Percentiles rank a stretch among this genome's conserved stretches.
Conservation (phyloP, 129 eudicot genomes). For the Lactuca saligna region DNA sequence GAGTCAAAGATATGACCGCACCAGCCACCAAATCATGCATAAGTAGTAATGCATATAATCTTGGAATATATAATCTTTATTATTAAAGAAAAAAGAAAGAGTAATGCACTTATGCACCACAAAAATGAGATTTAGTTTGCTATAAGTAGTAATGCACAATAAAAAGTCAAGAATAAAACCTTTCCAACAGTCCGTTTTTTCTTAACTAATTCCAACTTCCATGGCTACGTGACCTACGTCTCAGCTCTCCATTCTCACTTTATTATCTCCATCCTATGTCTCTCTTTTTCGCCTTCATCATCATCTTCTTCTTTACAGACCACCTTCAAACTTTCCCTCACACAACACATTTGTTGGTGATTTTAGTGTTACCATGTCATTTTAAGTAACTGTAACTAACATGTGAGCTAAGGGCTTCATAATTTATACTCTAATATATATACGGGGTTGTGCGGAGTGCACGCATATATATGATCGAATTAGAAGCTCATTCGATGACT, state of each 20-base stretch:
- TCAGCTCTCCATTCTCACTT: constrained; percentile 19
- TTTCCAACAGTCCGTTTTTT: not conserved
- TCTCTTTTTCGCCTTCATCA: constrained; percentile 4
- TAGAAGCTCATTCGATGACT: no score
- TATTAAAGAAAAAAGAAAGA: not conserved
- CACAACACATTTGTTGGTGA: constrained; percentile 14
- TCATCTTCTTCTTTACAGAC: not conserved
- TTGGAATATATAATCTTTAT: not conserved
- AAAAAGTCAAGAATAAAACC: constrained; percentile 12
- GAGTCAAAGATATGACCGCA: no score
- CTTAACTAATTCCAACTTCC: not conserved
- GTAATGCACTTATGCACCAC: not conserved
- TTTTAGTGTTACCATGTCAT: no score
- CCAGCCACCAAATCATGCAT: no score
- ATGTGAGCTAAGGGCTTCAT: no score
- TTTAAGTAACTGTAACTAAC: no score
- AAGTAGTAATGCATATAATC: no score
- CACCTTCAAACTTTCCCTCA: constrained; percentile 33
- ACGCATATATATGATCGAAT: no score
- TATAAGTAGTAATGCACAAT: not conserved
- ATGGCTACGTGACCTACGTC: not conserved
- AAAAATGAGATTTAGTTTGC: constrained; percentile 19
- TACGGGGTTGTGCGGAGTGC: no score
- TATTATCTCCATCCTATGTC: constrained; percentile 5
- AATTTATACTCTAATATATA: no score